Conservation (phyloP, 2,329 filamentous ascomycete genomes). For the Fusarium sp. region DNA sequence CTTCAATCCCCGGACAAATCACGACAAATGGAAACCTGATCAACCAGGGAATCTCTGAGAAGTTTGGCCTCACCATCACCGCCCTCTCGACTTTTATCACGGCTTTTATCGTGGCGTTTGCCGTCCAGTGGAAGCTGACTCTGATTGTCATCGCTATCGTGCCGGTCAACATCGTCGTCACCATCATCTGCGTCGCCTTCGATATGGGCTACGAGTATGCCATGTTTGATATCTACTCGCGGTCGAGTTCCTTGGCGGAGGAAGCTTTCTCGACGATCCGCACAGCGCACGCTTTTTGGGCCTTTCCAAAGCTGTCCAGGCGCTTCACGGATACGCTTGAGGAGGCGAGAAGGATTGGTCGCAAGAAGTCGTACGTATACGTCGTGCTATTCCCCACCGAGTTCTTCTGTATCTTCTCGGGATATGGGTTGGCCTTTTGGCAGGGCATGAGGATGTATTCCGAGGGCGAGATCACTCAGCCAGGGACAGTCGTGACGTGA, state of each 20-base stretch:
- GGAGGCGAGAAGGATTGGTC: slow-evolving; percentile 53
- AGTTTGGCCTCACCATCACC: slow-evolving; percentile 56
- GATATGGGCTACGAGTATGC: slow-evolving; percentile 57
- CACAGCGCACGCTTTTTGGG: slow-evolving; percentile 63
- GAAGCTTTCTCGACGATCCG: slow-evolving; percentile 61
- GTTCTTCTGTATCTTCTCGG: slow-evolving; percentile 60
- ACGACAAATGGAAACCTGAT: slow-evolving; percentile 61
- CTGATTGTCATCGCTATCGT: slow-evolving; percentile 59
- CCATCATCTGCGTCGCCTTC: slow-evolving; percentile 51
- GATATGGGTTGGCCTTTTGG: slow-evolving; percentile 63
- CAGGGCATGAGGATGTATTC: slow-evolving; percentile 61
- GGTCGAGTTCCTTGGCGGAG: slow-evolving; percentile 59
- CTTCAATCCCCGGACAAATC: slow-evolving; percentile 58
- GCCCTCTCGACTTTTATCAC: slow-evolving; percentile 54
- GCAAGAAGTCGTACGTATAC: slow-evolving; percentile 57
- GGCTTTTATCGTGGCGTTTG: slow-evolving; percentile 55
- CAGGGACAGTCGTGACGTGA: slow-evolving; percentile 60
- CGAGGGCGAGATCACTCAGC: slow-evolving; percentile 56
- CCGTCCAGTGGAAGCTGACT: slow-evolving; percentile 56
- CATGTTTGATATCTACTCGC: slow-evolving; percentile 57
- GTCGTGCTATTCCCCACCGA: slow-evolving; percentile 58
- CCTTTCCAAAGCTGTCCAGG: slow-evolving; percentile 55
- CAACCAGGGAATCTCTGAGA: slow-evolving; percentile 58
- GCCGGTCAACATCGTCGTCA: slow-evolving; percentile 56
- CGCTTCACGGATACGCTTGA: slow-evolving; percentile 58